These are phyloP conservation scores for Colletotrichum tofieldiae DNA, from an alignment of 2,329 filamentous ascomycete species.

Conservation along the genomic window DNA sequence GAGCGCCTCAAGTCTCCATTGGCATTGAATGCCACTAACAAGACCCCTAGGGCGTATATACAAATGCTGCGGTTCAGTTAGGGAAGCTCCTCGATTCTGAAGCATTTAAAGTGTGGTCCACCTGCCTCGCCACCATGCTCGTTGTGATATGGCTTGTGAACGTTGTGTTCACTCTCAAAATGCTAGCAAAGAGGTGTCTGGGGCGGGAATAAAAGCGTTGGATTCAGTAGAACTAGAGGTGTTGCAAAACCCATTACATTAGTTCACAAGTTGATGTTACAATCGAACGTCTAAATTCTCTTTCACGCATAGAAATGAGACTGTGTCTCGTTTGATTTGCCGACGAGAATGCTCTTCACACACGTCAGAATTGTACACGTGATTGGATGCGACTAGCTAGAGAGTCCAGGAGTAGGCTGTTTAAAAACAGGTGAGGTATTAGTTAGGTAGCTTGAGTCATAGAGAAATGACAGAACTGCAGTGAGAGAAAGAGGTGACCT, in stretches of 20 bases:
- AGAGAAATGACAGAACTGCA: no score
- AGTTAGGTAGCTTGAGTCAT: no score
- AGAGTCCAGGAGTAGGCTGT: no score
- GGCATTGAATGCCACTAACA: background rate
- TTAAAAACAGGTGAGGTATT: no score
- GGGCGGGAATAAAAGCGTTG: background rate
- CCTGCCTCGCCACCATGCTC: constrained; percentile 53
- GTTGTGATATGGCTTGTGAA: constrained; percentile 51
- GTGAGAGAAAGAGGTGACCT: no score
- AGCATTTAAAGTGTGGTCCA: constrained; percentile 57
- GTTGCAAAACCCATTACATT: background rate
- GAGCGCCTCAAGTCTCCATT: constrained; percentile 32
- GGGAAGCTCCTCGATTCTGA: constrained; percentile 56
- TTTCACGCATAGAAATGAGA: no score
- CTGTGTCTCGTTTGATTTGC: no score
- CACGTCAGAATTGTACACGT: no score
- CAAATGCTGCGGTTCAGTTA: constrained; percentile 55
- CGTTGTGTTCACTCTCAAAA: background rate
- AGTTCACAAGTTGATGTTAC: background rate
- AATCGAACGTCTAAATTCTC: no score
- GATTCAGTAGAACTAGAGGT: background rate
- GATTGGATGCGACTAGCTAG: no score
- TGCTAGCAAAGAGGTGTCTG: background rate
- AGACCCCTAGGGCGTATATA: constrained; percentile 55
- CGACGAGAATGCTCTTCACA: no score